These are phyloP conservation scores for Emericellopsis cladophorae DNA, from an alignment of 2,329 filamentous ascomycete species.

Conservation along the genomic window DNA sequence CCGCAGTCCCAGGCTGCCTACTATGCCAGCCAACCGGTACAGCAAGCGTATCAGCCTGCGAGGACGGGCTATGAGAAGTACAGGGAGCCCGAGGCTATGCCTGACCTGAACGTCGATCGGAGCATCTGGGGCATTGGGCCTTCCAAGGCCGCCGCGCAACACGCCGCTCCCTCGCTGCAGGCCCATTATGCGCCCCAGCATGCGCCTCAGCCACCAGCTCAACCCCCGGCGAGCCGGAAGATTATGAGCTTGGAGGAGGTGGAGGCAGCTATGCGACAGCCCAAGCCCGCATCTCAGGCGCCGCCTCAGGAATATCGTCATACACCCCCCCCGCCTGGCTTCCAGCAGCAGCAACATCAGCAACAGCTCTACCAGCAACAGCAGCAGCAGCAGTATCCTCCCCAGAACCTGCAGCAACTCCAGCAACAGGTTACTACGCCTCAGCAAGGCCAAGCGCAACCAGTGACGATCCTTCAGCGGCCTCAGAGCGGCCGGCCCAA, in stretches of 20 bases:
- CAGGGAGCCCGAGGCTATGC: slow-evolving; percentile 68
- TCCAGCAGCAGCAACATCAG: slow-evolving; percentile 10
- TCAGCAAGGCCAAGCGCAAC: slow-evolving; percentile 28
- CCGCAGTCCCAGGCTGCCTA: slow-evolving; percentile 8
- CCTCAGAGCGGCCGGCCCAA: slow-evolving; percentile 26
- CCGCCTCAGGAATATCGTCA: slow-evolving; percentile 19
- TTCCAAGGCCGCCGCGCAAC: slow-evolving; percentile 23
- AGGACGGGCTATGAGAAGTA: slow-evolving; percentile 89
- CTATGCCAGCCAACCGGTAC: slow-evolving; percentile 23
- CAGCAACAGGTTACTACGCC: slow-evolving; percentile 1
- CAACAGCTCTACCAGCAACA: slow-evolving; percentile 10
- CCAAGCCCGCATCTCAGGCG: slow-evolving; percentile 27
- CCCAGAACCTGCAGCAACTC: too few relatives aligned
- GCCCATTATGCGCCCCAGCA: slow-evolving; percentile 11
- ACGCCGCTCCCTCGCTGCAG: slow-evolving; percentile 7
- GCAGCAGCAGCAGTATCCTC: slow-evolving; percentile 13
- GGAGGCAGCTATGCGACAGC: slow-evolving; percentile 75
- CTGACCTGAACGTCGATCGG: slow-evolving; percentile 84
- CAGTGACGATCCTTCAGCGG: slow-evolving; percentile 42
- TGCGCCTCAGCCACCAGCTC: slow-evolving; percentile 13
- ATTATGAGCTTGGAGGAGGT: slow-evolving; percentile 96
- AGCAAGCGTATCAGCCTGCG: slow-evolving; percentile 38
- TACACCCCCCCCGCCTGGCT: slow-evolving; percentile 8
- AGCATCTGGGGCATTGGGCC: slow-evolving; percentile 79
- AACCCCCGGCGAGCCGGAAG: slow-evolving; percentile 41